Evolutionary conservation across 2,329 filamentous ascomycete genomes (phyloP).

Genomic region (Fusarium annulatum): DNA sequence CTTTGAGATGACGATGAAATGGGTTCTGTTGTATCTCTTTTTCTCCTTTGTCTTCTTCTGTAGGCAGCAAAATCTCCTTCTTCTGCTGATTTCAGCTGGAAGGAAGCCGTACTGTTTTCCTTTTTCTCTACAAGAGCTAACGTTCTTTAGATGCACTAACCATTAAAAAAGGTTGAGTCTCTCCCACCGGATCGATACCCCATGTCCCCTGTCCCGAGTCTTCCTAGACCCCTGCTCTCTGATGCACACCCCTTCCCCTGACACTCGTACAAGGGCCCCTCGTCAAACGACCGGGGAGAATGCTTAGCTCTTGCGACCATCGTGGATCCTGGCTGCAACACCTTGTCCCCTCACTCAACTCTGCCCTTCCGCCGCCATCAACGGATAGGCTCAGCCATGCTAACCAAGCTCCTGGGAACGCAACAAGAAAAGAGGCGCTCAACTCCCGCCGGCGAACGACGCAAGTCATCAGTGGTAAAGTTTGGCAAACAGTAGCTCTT

Average conservation of each 20-base stretch:
- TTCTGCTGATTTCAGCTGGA: neutral
- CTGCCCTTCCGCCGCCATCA: conserved; percentile 47
- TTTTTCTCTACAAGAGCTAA: neutral
- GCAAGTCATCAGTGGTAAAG: conserved; percentile 34
- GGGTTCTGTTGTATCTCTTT: neutral
- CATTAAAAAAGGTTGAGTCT: conserved; percentile 15
- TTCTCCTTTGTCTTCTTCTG: neutral
- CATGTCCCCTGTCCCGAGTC: conserved; percentile 25
- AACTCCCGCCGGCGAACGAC: conserved; percentile 39
- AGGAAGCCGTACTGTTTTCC: neutral
- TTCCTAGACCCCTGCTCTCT: conserved; percentile 20
- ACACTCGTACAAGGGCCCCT: conserved; percentile 5
- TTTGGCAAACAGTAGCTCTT: conserved; percentile 36
- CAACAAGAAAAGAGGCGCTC: conserved; percentile 44
- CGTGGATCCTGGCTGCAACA: conserved; percentile 33
- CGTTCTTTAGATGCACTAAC: conserved; percentile 1
- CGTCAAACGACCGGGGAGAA: conserved; percentile 25
- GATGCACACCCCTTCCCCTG: conserved; percentile 34
- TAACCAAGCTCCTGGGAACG: conserved; percentile 48
- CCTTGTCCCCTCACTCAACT: conserved; percentile 29
- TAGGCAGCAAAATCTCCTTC: neutral
- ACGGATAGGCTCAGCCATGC: conserved; percentile 51
- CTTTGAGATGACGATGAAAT: neutral
- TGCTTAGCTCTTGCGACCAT: conserved; percentile 33
- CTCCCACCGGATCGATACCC: conserved; percentile 26